Evolutionary conservation across 768 basidiomycete genomes (phyloP).

Genomic region (Favolaschia claudopus): DNA sequence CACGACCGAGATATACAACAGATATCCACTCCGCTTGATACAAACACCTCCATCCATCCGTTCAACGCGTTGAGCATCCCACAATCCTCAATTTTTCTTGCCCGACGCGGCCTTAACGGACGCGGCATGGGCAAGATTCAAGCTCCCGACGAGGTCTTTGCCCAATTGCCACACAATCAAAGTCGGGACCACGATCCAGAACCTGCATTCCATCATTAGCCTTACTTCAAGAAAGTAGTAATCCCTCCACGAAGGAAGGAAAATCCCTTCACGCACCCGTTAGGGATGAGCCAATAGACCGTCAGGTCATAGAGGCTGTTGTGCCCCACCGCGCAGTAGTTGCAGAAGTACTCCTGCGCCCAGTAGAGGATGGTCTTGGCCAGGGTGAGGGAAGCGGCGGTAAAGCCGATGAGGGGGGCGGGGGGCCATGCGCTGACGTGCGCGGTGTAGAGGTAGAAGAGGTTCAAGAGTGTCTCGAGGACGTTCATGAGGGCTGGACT

Average conservation of each 20-base stretch:
- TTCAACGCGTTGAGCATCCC: too few relatives aligned
- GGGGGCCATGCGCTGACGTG: conserved; percentile 67
- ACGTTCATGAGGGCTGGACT: conserved; percentile 76
- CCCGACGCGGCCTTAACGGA: conserved; percentile 28
- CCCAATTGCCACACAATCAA: conserved; percentile 68
- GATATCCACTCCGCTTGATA: too few relatives aligned
- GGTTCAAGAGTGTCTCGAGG: conserved; percentile 78
- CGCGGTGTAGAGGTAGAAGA: conserved; percentile 78
- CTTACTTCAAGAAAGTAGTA: neutral
- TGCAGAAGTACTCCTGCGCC: conserved; percentile 81
- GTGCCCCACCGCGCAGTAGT: conserved; percentile 77
- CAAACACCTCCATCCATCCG: too few relatives aligned
- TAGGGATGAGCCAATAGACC: conserved; percentile 76
- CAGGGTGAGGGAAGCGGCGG: conserved; percentile 77
- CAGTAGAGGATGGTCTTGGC: conserved; percentile 88
- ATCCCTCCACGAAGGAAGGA: too few relatives aligned
- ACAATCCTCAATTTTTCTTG: conserved; percentile 1
- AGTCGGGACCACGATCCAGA: conserved; percentile 81
- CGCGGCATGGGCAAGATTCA: conserved; percentile 39
- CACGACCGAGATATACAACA: too few relatives aligned
- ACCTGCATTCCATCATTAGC: conserved; percentile 42
- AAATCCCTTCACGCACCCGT: conserved; percentile 69
- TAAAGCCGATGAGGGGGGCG: conserved; percentile 80
- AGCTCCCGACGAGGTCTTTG: conserved; percentile 60
- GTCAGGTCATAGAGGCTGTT: conserved; percentile 62